Evolutionary conservation across 2,329 filamentous ascomycete species (phyloP).

Genomic region (Aureobasidium sp.): DNA sequence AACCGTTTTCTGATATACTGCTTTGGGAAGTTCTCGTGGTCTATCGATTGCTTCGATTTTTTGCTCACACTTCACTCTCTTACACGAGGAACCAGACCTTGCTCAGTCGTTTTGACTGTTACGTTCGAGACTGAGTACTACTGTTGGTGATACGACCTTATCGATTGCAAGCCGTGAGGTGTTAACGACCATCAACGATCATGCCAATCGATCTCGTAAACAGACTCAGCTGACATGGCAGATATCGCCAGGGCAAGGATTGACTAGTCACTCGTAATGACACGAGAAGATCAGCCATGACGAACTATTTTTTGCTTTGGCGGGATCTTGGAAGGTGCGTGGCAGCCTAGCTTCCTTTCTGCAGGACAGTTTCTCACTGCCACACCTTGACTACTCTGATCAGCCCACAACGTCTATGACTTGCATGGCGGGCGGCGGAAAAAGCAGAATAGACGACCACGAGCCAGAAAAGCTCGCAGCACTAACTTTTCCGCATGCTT

Average conservation of each 20-base stretch:
- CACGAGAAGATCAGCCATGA: background rate
- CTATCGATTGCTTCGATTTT: background rate
- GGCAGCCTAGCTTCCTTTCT: background rate
- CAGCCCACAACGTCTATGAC: background rate
- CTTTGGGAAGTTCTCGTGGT: background rate
- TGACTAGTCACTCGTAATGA: too few relatives aligned
- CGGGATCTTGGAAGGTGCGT: background rate
- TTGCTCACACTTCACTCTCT: background rate
- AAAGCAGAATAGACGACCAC: background rate
- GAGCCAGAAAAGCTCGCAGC: background rate
- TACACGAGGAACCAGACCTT: background rate
- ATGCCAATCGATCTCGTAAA: background rate
- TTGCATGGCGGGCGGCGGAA: background rate
- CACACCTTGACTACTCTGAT: background rate
- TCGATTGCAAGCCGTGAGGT: background rate
- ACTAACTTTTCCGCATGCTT: background rate
- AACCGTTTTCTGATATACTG: background rate
- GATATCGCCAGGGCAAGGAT: background rate
- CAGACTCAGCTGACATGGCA: slow-evolving; percentile 1
- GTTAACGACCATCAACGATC: background rate
- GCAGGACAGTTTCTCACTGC: background rate
- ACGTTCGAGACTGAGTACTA: slow-evolving; percentile 6
- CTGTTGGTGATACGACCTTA: background rate
- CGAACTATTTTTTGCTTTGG: background rate
- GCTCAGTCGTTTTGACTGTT: background rate